phyloP scores from a whole-genome alignment of 148 eudicot genomes.

The Beta vulgaris region DNA sequence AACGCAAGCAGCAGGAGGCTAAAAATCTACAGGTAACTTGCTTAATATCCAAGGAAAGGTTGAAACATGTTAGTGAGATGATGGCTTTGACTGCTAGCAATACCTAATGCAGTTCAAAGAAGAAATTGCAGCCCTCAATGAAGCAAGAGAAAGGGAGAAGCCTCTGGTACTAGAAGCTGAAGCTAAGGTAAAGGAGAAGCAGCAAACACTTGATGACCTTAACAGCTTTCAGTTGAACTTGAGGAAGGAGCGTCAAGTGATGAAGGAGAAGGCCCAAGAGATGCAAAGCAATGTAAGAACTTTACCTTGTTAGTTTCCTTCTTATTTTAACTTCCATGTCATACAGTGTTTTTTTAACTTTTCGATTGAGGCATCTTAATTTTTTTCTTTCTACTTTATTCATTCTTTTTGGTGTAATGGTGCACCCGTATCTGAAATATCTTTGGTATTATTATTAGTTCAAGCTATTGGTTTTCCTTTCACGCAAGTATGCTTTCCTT shows the following conservation, averaged over 20 bases:
- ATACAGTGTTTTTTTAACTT: not conserved
- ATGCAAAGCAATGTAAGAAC: conserved; percentile 62
- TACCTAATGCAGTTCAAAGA: conserved; percentile 48
- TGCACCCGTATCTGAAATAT: not conserved
- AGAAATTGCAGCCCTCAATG: conserved; percentile 55
- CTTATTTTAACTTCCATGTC: too few species aligned
- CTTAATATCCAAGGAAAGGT: not conserved
- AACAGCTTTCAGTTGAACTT: conserved; percentile 65
- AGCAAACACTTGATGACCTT: conserved; percentile 55
- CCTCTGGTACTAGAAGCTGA: conserved; percentile 68
- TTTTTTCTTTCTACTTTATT: not conserved
- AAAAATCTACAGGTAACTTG: conserved; percentile 47
- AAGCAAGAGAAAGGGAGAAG: conserved; percentile 62
- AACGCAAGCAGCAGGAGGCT: conserved; percentile 46
- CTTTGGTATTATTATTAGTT: not conserved
- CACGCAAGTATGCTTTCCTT: too few species aligned
- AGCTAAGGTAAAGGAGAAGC: conserved; percentile 62
- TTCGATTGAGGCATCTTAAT: not conserved
- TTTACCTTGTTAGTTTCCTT: conserved; percentile 5
- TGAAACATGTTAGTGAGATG: not conserved
- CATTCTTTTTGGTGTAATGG: not conserved
- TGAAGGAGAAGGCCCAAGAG: conserved; percentile 77
- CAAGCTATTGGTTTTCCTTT: not conserved
- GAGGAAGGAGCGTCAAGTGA: conserved; percentile 45
- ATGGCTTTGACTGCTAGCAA: conserved; percentile 6